Evolutionary conservation across 163 green algal species (phyloP).

Genomic region (Chlamydomonas reinhardtii): DNA sequence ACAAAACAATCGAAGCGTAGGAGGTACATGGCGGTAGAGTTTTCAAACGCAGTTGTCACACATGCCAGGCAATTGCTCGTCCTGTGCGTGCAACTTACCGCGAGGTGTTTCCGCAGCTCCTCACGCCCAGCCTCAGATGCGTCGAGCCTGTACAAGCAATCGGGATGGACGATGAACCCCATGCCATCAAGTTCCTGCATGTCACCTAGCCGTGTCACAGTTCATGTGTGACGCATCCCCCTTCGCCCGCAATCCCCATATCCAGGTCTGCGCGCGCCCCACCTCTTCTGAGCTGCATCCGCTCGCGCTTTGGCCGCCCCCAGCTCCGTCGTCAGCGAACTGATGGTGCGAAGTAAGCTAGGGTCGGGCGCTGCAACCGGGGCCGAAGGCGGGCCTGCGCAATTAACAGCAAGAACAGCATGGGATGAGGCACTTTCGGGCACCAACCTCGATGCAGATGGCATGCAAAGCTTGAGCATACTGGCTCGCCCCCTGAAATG

Average conservation of each 20-base stretch:
- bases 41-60: too few relatives aligned
- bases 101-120: slow-evolving; percentile 17
- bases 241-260: too few relatives aligned
- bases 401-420: not conserved
- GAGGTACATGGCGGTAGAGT: too few relatives aligned
- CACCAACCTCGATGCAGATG: too few relatives aligned
- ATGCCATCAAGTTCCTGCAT: too few relatives aligned
- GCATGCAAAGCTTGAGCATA: too few relatives aligned
- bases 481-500: too few relatives aligned
- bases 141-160: not conserved
- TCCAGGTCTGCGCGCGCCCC: too few relatives aligned
- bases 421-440: not conserved
- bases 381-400: not conserved
- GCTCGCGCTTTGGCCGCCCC: not conserved
- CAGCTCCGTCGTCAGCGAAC: slow-evolving; percentile 25
- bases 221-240: too few relatives aligned
- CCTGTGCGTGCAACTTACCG: not conserved
- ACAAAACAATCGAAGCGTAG: not conserved
- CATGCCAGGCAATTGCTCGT: not conserved
- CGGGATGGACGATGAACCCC: too few relatives aligned
- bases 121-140: not conserved
- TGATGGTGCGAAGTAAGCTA: slow-evolving; percentile 12
- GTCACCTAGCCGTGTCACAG: too few relatives aligned
- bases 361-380: not conserved
- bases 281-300: not conserved